Conservation (phyloP, 495 filamentous ascomycete genomes). For the Letharia columbiana region DNA sequence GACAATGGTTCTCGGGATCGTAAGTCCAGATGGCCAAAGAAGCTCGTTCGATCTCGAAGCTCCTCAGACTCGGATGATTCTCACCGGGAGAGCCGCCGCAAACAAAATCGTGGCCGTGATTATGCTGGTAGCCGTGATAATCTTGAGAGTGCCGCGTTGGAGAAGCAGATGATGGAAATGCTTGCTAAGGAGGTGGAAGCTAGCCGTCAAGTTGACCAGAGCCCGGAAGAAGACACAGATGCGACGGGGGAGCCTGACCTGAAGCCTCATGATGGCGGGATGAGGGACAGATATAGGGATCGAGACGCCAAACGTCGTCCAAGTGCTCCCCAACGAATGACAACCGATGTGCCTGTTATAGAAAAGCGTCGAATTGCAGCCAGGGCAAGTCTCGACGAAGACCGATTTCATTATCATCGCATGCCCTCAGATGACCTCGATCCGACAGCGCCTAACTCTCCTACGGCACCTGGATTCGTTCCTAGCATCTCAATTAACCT, state of each 20-base stretch:
- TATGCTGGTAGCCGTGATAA: conserved; percentile 23
- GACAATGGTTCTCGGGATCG: conserved; percentile 16
- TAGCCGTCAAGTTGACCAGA: conserved; percentile 25
- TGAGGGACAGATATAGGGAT: neutral
- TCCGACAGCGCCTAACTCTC: conserved; percentile 41
- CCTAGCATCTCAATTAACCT: conserved; percentile 51
- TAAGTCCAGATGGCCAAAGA: conserved; percentile 22
- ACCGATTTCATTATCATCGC: conserved; percentile 28
- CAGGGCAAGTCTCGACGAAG: conserved; percentile 21
- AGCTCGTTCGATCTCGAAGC: conserved; percentile 22
- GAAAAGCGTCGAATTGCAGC: conserved; percentile 1
- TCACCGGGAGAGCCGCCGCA: conserved; percentile 9
- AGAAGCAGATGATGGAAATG: conserved; percentile 61
- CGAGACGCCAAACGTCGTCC: conserved; percentile 8
- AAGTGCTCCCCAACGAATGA: conserved; percentile 15
- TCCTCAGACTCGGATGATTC: conserved; percentile 25
- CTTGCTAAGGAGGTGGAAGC: conserved; percentile 44
- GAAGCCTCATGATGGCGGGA: neutral
- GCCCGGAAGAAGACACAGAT: neutral
- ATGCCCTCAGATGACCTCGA: conserved; percentile 43
- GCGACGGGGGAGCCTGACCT: neutral
- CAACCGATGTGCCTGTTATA: conserved; percentile 13
- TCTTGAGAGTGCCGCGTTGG: conserved; percentile 46
- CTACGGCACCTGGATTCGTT: conserved; percentile 37
- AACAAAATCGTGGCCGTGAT: conserved; percentile 12